phyloP scores from a whole-genome alignment of 1,139 yeast species.

The Arxiozyma bovina region DNA sequence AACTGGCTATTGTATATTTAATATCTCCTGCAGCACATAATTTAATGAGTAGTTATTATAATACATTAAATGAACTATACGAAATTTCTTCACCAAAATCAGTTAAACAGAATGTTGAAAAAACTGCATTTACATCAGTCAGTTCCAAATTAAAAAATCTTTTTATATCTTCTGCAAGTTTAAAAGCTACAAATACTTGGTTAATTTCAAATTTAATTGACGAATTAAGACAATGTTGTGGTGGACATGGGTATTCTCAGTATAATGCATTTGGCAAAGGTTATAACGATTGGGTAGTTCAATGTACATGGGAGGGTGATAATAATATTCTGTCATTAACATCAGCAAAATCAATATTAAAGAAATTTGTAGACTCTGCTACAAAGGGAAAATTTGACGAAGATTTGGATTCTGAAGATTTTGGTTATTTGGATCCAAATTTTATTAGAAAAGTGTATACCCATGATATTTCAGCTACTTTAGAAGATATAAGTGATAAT shows the following conservation, averaged over 20 bases:
- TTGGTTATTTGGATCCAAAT: constrained; percentile 37
- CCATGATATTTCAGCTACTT: constrained; percentile 30
- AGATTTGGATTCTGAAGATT: constrained; percentile 32
- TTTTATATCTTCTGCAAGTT: constrained; percentile 79
- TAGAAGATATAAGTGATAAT: constrained; percentile 18
- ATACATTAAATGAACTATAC: constrained; percentile 49
- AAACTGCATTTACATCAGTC: constrained; percentile 39
- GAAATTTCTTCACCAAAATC: constrained; percentile 34
- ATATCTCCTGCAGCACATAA: constrained; percentile 66
- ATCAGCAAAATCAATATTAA: constrained; percentile 68
- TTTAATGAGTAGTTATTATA: constrained; percentile 46
- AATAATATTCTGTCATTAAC: constrained; percentile 78
- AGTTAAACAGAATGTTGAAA: constrained; percentile 28
- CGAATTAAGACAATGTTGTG: constrained; percentile 90
- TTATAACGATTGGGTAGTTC: constrained; percentile 87
- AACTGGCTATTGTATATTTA: constrained; percentile 70
- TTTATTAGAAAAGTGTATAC: constrained; percentile 20
- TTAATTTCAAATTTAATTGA: constrained; percentile 69
- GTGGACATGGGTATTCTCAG: constrained; percentile 91
- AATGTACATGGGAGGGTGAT: constrained; percentile 98
- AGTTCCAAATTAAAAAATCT: constrained; percentile 55
- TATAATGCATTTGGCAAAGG: constrained; percentile 88
- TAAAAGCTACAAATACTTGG: constrained; percentile 90
- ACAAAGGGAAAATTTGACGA: constrained; percentile 35
- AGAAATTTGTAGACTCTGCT: constrained; percentile 38